Evolutionary conservation across 495 filamentous ascomycete species (phyloP).

Genomic region (Penicillium malachiteum): DNA sequence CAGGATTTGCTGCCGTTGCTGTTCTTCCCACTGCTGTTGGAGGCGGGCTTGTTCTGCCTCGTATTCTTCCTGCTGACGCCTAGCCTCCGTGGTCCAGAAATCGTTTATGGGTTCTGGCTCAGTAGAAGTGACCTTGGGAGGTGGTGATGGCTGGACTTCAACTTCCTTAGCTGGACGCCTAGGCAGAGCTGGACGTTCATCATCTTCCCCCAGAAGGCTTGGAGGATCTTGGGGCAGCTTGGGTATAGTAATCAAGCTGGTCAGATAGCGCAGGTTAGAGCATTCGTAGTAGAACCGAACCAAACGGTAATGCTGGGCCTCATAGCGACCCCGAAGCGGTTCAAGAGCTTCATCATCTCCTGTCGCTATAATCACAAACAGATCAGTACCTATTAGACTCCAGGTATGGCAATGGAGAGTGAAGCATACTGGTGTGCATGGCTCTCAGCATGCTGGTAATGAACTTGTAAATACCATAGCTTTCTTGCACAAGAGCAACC

Average conservation of each 20-base stretch:
- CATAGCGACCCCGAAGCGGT: conserved; percentile 81
- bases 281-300: conserved; percentile 99
- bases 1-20: conserved; percentile 77
- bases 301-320: conserved; percentile 92
- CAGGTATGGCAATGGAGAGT: neutral
- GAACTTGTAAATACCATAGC: conserved; percentile 97
- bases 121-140: conserved; percentile 59
- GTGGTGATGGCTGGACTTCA: conserved; percentile 60
- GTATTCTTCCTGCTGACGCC: conserved; percentile 87
- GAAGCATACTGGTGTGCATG: conserved; percentile 85
- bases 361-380: conserved; percentile 57
- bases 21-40: conserved; percentile 73
- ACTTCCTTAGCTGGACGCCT: conserved; percentile 68
- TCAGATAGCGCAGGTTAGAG: conserved; percentile 93
- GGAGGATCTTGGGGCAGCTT: conserved; percentile 94
- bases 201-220: conserved; percentile 79
- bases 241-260: conserved; percentile 91
- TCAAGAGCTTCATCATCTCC: conserved; percentile 95
- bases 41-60: conserved; percentile 88
- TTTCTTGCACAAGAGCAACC: conserved; percentile 92
- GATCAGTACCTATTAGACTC: conserved; percentile 7
- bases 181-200: conserved; percentile 78
- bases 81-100: conserved; percentile 94
- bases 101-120: conserved; percentile 96
- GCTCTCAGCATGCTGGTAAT: conserved; percentile 92